Conservation (phyloP, 2,329 filamentous ascomycete species). For the Epichloe typhina region DNA sequence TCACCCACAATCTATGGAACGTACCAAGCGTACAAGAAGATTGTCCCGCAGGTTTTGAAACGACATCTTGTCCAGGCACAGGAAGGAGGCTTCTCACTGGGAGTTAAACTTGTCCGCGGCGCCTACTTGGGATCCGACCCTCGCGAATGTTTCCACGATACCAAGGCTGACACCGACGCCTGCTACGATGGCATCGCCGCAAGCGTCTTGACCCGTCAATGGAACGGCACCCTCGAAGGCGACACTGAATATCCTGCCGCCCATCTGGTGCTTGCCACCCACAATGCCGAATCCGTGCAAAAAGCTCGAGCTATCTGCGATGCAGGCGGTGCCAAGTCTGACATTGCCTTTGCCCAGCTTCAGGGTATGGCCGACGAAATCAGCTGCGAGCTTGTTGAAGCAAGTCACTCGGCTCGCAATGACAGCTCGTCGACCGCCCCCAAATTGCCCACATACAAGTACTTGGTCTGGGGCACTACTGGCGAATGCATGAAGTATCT, state of each 20-base stretch:
- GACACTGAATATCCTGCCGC: slow-evolving; percentile 39
- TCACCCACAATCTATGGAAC: slow-evolving; percentile 66
- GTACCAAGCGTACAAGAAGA: slow-evolving; percentile 66
- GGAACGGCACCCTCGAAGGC: slow-evolving; percentile 22
- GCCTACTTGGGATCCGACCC: slow-evolving; percentile 62
- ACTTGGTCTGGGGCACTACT: slow-evolving; percentile 56
- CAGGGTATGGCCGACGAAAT: slow-evolving; percentile 96
- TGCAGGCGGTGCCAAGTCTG: slow-evolving; percentile 25
- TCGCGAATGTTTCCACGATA: slow-evolving; percentile 56
- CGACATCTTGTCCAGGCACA: slow-evolving; percentile 46
- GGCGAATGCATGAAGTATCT: slow-evolving; percentile 82
- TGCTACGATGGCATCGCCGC: slow-evolving; percentile 62
- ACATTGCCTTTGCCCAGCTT: slow-evolving; percentile 49
- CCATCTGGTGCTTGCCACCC: slow-evolving; percentile 63
- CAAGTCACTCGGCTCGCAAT: slow-evolving; percentile 17
- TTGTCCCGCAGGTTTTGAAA: slow-evolving; percentile 41
- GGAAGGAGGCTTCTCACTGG: slow-evolving; percentile 49
- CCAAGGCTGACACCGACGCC: slow-evolving; percentile 55
- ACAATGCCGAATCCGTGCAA: slow-evolving; percentile 63
- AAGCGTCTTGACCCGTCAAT: slow-evolving; percentile 48
- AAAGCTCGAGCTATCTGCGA: slow-evolving; percentile 39
- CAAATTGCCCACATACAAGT: slow-evolving; percentile 52
- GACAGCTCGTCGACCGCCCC: slow-evolving; percentile 14
- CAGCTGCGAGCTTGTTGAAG: slow-evolving; percentile 46
- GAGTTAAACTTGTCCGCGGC: slow-evolving; percentile 63